Percentiles rank a stretch among this genome's conserved stretches.
phyloP scores from a whole-genome alignment of 2,329 filamentous ascomycete genomes.

The Kalaharituber pfeilii region DNA sequence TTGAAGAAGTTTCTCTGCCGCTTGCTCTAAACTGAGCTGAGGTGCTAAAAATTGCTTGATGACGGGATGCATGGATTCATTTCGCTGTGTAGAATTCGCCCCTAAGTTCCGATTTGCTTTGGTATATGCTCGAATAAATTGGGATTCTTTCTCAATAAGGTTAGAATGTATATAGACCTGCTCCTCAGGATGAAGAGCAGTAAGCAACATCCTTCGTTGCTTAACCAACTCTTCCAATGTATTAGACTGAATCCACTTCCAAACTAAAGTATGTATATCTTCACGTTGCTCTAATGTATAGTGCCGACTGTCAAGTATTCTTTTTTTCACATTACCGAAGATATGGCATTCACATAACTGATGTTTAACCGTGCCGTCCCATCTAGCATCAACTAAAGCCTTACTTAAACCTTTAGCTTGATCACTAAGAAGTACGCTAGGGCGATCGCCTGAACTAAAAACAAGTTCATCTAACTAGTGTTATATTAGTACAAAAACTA shows the following conservation, averaged over 20 bases:
- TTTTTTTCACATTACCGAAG: slow-evolving; percentile 2
- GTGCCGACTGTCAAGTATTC: neutral
- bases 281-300: neutral
- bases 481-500: neutral
- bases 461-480: neutral
- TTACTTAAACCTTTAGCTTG: slow-evolving; percentile 1
- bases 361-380: neutral
- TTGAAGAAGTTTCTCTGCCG: neutral
- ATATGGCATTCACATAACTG: slow-evolving; percentile 5
- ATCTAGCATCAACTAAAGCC: neutral
- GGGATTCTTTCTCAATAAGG: neutral
- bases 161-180: neutral
- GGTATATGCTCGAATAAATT: slow-evolving; percentile 1
- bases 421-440: neutral
- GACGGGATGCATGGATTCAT: neutral
- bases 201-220: neutral
- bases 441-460: neutral
- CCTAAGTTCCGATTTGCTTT: neutral
- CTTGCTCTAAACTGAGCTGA: neutral
- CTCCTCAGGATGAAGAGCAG: neutral
- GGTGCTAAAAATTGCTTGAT: neutral
- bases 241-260: neutral
- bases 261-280: neutral
- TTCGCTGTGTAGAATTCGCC: neutral
- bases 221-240: neutral